Evolutionary conservation across 192 early-diverging fungal species (phyloP).

Genomic region (Gamsiella multidivaricata): DNA sequence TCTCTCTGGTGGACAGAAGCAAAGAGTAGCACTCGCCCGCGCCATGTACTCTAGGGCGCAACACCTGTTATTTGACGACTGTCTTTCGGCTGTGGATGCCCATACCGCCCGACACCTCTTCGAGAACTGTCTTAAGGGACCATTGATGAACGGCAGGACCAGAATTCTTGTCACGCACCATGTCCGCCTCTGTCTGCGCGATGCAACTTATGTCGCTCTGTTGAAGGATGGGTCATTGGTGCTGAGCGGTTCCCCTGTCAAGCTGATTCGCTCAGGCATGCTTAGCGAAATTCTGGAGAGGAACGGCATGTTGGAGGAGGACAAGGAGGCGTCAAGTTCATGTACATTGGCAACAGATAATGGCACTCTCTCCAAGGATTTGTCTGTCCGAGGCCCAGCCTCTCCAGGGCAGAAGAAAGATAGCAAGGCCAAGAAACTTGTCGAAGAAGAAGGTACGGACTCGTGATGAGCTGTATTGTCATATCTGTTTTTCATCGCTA

Average conservation of each 20-base stretch:
- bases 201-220: slow-evolving; percentile 66
- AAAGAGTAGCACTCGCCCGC: slow-evolving; percentile 85
- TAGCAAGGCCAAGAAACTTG: slow-evolving; percentile 51
- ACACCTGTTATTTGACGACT: slow-evolving; percentile 85
- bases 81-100: slow-evolving; percentile 90
- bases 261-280: slow-evolving; percentile 47
- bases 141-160: slow-evolving; percentile 81
- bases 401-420: slow-evolving; percentile 20
- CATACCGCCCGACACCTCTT: slow-evolving; percentile 81
- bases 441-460: slow-evolving; percentile 60
- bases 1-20: slow-evolving; percentile 92
- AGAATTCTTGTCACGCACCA: slow-evolving; percentile 91
- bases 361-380: slow-evolving; percentile 29
- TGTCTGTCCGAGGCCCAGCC: slow-evolving; percentile 6
- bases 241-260: slow-evolving; percentile 48
- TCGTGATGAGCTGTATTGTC: not conserved
- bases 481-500: no score
- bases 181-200: slow-evolving; percentile 67
- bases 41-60: slow-evolving; percentile 83
- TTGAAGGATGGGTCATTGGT: slow-evolving; percentile 58
- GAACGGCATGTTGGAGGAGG: slow-evolving; percentile 55
- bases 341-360: slow-evolving; percentile 27
- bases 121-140: slow-evolving; percentile 76
- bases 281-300: slow-evolving; percentile 53
- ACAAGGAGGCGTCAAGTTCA: slow-evolving; percentile 27